phyloP scores from a whole-genome alignment of 805 yeast species.

The Maudiozyma saulgeensis region DNA sequence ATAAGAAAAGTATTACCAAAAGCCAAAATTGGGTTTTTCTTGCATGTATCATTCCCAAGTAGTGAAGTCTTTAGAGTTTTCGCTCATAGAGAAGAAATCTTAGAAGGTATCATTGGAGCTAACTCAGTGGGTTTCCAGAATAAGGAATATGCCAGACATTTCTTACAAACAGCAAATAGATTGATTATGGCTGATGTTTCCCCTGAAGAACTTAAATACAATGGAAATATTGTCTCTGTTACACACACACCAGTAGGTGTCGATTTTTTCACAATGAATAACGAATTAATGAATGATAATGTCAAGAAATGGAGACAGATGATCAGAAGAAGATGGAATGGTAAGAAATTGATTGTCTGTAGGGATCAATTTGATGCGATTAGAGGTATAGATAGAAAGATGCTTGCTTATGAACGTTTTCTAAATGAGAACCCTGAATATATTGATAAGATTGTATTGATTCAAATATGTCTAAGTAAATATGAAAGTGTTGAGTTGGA shows the following conservation, averaged over 20 bases:
- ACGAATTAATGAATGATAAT: slow-evolving; percentile 36
- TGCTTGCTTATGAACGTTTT: slow-evolving; percentile 78
- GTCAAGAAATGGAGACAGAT: slow-evolving; percentile 58
- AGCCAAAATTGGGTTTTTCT: slow-evolving; percentile 83
- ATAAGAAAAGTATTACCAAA: slow-evolving; percentile 63
- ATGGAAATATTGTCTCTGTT: slow-evolving; percentile 48
- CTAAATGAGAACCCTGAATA: slow-evolving; percentile 62
- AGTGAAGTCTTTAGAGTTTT: slow-evolving; percentile 90
- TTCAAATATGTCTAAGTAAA: slow-evolving; percentile 70
- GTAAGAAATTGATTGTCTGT: slow-evolving; percentile 63
- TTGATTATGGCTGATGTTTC: slow-evolving; percentile 76
- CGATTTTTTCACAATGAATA: slow-evolving; percentile 50
- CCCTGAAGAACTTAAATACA: slow-evolving; percentile 42
- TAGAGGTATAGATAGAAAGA: slow-evolving; percentile 80
- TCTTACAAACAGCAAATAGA: slow-evolving; percentile 80
- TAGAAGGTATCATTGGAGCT: slow-evolving; percentile 82
- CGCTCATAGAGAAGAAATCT: slow-evolving; percentile 70
- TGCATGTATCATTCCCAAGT: slow-evolving; percentile 92
- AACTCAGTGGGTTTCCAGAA: slow-evolving; percentile 85
- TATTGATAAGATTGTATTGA: slow-evolving; percentile 58
- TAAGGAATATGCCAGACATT: slow-evolving; percentile 87
- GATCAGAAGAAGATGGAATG: slow-evolving; percentile 71
- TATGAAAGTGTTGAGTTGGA: slow-evolving; percentile 55
- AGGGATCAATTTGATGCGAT: slow-evolving; percentile 83
- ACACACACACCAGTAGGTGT: slow-evolving; percentile 69